phyloP scores from a whole-genome alignment of 106 monocot species.

The Dactylorhiza incarnata region DNA sequence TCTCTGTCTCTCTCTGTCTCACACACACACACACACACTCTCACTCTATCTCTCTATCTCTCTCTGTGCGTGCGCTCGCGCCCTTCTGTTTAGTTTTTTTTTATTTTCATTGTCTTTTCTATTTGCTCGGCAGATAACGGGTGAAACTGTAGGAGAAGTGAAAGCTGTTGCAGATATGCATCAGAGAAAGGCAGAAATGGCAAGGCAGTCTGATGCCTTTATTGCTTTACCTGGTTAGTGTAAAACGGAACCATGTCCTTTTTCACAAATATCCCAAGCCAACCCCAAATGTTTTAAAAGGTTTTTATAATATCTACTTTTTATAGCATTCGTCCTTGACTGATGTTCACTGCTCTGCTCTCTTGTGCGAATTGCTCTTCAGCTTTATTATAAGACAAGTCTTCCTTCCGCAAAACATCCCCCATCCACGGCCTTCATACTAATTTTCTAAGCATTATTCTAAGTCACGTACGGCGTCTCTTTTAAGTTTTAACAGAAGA shows the following conservation, averaged over 20 bases:
- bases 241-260: neutral
- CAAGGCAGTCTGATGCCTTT: conserved; percentile 66
- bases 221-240: conserved; percentile 69
- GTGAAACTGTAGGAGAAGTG: conserved; percentile 70
- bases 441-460: no score
- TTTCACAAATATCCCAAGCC: conserved; percentile 21
- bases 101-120: no score
- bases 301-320: conserved; percentile 6
- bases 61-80: neutral
- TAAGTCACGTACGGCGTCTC: no score
- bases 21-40: no score
- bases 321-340: neutral
- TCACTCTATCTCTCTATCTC: neutral
- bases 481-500: no score
- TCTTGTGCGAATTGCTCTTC: no score
- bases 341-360: neutral
- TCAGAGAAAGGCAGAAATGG: conserved; percentile 83
- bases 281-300: conserved; percentile 5
- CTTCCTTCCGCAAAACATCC: no score
- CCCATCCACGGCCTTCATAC: no score
- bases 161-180: conserved; percentile 81
- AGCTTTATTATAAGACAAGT: no score
- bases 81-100: neutral
- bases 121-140: conserved; percentile 71
- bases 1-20: no score